Base-by-base conservation (phyloP, 306 rosid species). In the Vigna mungo region DNA sequence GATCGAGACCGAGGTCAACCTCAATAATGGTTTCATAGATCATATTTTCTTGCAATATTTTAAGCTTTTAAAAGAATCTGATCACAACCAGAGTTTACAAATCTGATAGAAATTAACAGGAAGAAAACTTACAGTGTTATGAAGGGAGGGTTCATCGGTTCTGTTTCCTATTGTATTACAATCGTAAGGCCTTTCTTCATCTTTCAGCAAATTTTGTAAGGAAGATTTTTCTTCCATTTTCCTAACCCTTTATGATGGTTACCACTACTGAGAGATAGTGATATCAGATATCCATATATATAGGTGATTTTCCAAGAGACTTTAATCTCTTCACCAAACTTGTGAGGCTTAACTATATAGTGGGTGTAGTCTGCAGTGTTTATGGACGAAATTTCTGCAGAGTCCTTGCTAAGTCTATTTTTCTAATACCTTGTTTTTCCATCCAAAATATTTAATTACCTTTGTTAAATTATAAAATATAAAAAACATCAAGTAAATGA, bases 151-250 rank as follows among this genome's bases (percentile, higher is more conserved):
- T 60, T 71, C 53, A 27, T 66, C 44, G n/a, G 65, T 37, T 27
- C 6, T 36, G 55, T 59, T 53, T 9, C 79, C 12, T 27, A 76
- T 36, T 37, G 6, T 79, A 5, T 18, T 76, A 32, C 27, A 43
- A 25, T 74, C 78, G 54, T 7, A 27, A 68, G 83, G 70, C 17
- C n/a, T 73, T 68, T 73, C 74, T 23, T 70, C 81, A 43, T 60
- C 21, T 59, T 74, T 27, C 20, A 62, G 10, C 74, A 78, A 75
- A n/a, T 75, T 69, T 64, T 66, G 71, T 43, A 37, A 37, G 67
- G 27, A 58, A 58, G 20, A 17, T 80, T 77, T 78, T 20, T 61
- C 82, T 84, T 84, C 87, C 86, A 86, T 81, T 47, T 74, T 4
- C 54, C 6, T 2, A 61, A 5, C 46, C 67, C 36, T 54, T 16